Base-by-base conservation (phyloP, 306 rosid genomes). In the Quercus alba region DNA sequence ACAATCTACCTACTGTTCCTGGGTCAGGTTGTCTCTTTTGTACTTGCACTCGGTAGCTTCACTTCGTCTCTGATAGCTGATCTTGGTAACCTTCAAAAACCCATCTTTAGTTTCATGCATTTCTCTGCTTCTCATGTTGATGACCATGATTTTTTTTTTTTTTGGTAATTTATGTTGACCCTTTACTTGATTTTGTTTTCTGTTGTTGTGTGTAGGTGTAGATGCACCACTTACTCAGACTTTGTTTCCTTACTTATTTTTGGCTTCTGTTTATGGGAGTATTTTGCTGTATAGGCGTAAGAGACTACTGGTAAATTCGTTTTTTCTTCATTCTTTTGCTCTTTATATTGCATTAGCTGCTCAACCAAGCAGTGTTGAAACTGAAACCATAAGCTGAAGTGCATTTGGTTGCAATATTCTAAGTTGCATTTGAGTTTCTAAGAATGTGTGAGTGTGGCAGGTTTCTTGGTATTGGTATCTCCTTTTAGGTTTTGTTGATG, bases 391-490 rank as follows among this genome's bases (percentile, higher is more conserved):
- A 21, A 23, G 6, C 23, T 8, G 52, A 67, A 33, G 51, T 18
- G 72, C 25, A 18, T 31, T 67, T 67, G 26, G 72, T 35, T 33
- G 72, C 52, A 68, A 35, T 30, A 56, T 8, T 55, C 25, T 33
- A 11, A 20, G 69, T 49, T 23, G 31, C 72, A 56, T 78, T 81
- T 51, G 81, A 55, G 12, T 41, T 78, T 59, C 77, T 82, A 6
- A 79, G 19, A 56, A 15, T 14, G 10, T 57, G 76, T n/a, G 70
- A 44, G 35, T 1, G 69, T 46, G 85, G 82, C 86, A 89, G 97
- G 84, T 89, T 81, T 77, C 94, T 52, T 91, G 97, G 97, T 91
- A 89, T 75, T 91, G 97, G 97, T 91, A 89, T 82, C 68, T 91
- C 19, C 73, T 85, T 0, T 69, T 91, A 83, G 97, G 88, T 49